Base-by-base conservation (phyloP, 2,329 filamentous ascomycete genomes). In the Tothia fuscella region DNA sequence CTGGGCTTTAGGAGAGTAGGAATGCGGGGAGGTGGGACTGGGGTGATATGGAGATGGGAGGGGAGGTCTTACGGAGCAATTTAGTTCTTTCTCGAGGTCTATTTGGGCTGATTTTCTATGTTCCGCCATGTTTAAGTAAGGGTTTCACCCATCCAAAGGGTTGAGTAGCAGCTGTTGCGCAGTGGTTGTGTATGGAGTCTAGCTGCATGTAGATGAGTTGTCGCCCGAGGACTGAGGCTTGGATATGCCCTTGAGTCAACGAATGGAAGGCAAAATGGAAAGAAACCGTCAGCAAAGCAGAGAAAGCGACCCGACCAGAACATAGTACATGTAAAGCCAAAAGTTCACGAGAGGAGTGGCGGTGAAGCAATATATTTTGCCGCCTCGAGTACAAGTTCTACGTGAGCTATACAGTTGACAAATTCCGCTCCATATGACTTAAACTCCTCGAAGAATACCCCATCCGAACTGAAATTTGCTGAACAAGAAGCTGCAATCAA, bases 1-100 rank as follows among this genome's bases (percentile, higher is more conserved):
- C 33, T 14, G 39, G 20, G 13, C 6, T 37, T 20, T 19, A 9
- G 22, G 26, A 4, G 2, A n/a, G 9, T 29, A 26, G 21, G 22
- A 20, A 36, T 21, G 10, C 17, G 24, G 26, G 26, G 26, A 32
- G 29, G 16, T 32, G 25, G 16, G 19, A 28, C 24, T 25, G 37
- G 38, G 39, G 13, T 26, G 46, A 36, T 46, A 43, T 39, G 28
- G 43, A 42, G 46, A 39, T 12, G 41, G 7, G 7, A 9, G 22
- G 30, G 35, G 37, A 41, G 34, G 31, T 76, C 82, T 66, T 73
- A 94, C 88, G 58, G 89, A 93, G 68, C 89, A 96, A 41, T 82
- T 88, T 65, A 96, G 69, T 73, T 98, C 91, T 62, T 81, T 89
- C 66, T 95, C 91, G 52, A 95, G 71, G 61, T 93, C 85, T 54